Evolutionary conservation across 768 basidiomycete genomes (phyloP).

Genomic region (Naganishia onofrii): DNA sequence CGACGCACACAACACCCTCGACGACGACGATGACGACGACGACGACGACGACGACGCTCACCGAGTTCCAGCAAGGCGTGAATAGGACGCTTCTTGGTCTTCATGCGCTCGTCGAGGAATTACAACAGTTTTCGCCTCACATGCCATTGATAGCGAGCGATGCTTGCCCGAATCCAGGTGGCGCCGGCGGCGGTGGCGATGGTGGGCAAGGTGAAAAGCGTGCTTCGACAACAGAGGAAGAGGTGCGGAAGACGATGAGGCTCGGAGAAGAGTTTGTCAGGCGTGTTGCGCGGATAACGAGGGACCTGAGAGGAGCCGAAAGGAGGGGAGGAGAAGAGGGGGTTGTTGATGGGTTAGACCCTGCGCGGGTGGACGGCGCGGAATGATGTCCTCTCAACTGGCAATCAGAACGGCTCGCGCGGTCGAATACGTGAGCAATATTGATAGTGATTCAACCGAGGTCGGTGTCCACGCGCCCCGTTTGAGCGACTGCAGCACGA

Average conservation of each 20-base stretch:
- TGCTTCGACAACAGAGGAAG: neutral
- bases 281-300: neutral
- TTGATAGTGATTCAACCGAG: too few relatives aligned
- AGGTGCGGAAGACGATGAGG: neutral
- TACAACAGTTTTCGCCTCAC: neutral
- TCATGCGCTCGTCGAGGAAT: neutral
- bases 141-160: neutral
- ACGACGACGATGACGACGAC: too few relatives aligned
- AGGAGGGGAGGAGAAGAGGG: neutral
- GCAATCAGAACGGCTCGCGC: too few relatives aligned
- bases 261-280: neutral
- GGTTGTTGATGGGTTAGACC: too few relatives aligned
- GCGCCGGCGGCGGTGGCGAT: neutral
- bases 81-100: neutral
- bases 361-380: too few relatives aligned
- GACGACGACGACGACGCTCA: neutral
- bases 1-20: too few relatives aligned
- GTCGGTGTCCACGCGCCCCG: too few relatives aligned
- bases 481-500: too few relatives aligned
- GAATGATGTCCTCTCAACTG: too few relatives aligned
- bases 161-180: too few relatives aligned
- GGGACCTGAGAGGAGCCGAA: neutral
- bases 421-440: too few relatives aligned
- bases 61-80: slow-evolving; percentile 1
- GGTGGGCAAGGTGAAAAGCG: too few relatives aligned